Conservation (phyloP, 257 asterid genomes). For the Gardenia jasminoides region DNA sequence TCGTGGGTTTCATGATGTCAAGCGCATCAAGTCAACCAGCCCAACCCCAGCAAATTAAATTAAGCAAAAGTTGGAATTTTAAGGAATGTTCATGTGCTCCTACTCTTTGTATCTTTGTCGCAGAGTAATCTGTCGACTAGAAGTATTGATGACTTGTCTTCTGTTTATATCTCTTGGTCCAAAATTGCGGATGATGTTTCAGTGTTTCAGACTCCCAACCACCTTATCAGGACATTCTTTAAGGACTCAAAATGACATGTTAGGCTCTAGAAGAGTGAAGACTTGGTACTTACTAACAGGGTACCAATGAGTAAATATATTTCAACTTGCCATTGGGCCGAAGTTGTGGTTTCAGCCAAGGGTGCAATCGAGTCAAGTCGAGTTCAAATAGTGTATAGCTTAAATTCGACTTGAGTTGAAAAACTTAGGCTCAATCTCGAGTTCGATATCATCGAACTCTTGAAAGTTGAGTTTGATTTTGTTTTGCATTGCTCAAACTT, state of each 20-base stretch:
- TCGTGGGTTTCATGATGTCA: slow-evolving; percentile 17
- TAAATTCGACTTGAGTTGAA: too few species aligned
- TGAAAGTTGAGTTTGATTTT: too few species aligned
- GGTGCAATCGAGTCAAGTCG: too few species aligned
- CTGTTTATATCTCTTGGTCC: not conserved
- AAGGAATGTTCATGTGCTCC: not conserved
- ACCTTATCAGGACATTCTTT: too few species aligned
- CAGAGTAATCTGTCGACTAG: not conserved
- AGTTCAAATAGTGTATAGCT: too few species aligned
- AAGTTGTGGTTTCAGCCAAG: too few species aligned
- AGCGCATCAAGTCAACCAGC: slow-evolving; percentile 12
- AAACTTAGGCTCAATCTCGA: too few species aligned
- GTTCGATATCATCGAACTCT: too few species aligned
- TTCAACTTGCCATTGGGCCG: too few species aligned
- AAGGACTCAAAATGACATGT: not conserved
- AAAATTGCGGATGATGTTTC: not conserved
- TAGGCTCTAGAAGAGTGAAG: not conserved
- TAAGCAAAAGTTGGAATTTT: not conserved
- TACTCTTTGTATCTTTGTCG: not conserved
- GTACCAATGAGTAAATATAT: not conserved
- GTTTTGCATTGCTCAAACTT: too few species aligned
- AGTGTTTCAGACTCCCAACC: not conserved
- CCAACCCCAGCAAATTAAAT: slow-evolving; percentile 1
- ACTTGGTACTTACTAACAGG: too few species aligned
- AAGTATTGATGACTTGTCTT: not conserved